Evolutionary conservation across 345 rosid species (phyloP).

Genomic region (Firmiana major): DNA sequence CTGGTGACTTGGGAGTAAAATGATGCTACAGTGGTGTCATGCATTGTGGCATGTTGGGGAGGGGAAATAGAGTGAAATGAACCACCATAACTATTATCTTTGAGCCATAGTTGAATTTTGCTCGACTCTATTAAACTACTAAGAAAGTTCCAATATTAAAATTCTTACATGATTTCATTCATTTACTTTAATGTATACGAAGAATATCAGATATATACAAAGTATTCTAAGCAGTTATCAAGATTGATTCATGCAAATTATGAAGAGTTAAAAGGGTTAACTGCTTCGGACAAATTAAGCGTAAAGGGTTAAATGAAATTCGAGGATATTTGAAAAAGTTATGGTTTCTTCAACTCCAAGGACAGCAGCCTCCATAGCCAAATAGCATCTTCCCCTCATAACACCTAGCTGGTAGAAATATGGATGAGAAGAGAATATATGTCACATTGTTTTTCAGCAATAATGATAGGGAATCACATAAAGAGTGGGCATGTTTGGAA

Average conservation of each 20-base stretch:
- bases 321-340: not conserved
- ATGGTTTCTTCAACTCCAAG: not conserved
- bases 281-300: no score
- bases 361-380: conserved; percentile 4
- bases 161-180: no score
- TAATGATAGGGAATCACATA: conserved; percentile 47
- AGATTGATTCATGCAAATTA: not conserved
- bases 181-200: no score
- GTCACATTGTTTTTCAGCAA: conserved; percentile 36
- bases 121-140: not conserved
- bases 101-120: not conserved
- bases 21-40: not conserved
- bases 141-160: not conserved
- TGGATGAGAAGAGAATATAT: conserved; percentile 37
- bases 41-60: not conserved
- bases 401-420: conserved; percentile 9
- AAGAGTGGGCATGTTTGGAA: conserved; percentile 25
- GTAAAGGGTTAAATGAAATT: not conserved
- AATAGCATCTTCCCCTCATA: conserved; percentile 37
- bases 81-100: not conserved
- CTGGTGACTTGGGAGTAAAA: not conserved
- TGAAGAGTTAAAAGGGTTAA: not conserved
- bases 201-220: not conserved
- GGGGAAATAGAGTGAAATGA: not conserved
- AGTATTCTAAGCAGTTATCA: not conserved